Evolutionary conservation across 2,329 filamentous ascomycete genomes (phyloP).

Genomic region (Venturia carpophila): DNA sequence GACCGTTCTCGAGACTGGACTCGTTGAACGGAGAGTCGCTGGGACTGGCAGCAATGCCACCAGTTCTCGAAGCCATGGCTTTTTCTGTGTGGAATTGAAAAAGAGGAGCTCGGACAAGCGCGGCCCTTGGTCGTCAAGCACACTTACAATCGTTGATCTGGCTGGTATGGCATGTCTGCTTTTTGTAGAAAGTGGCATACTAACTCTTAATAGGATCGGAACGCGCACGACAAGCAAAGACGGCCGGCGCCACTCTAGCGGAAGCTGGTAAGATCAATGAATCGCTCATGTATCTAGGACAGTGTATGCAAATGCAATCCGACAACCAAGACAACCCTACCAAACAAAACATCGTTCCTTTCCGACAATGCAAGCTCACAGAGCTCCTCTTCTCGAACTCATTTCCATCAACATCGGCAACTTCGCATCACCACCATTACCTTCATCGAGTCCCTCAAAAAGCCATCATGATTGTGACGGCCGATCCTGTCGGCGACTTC

Average conservation of each 20-base stretch:
- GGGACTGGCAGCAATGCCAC: conserved; percentile 91
- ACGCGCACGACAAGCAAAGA: conserved; percentile 86
- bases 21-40: conserved; percentile 78
- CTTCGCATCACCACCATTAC: conserved; percentile 38
- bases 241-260: conserved; percentile 80
- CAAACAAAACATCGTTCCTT: conserved; percentile 64
- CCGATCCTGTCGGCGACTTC: conserved; percentile 86
- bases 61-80: conserved; percentile 87
- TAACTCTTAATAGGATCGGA: conserved; percentile 56
- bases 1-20: conserved; percentile 79
- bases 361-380: conserved; percentile 51
- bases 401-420: conserved; percentile 36
- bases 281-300: conserved; percentile 94
- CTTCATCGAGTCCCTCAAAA: conserved; percentile 65
- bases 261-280: conserved; percentile 99
- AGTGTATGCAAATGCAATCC: conserved; percentile 92
- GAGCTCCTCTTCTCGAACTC: conserved; percentile 46
- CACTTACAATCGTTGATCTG: conserved; percentile 81
- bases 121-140: conserved; percentile 64
- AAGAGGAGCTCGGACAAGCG: conserved; percentile 56
- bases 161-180: conserved; percentile 50
- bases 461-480: conserved; percentile 92
- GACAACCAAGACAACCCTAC: conserved; percentile 59
- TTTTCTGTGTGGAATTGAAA: conserved; percentile 93
- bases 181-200: not conserved